Percentiles rank a stretch among this genome's conserved stretches.
phyloP scores from a whole-genome alignment of 2,329 filamentous ascomycete genomes.

The Moelleriella libera region DNA sequence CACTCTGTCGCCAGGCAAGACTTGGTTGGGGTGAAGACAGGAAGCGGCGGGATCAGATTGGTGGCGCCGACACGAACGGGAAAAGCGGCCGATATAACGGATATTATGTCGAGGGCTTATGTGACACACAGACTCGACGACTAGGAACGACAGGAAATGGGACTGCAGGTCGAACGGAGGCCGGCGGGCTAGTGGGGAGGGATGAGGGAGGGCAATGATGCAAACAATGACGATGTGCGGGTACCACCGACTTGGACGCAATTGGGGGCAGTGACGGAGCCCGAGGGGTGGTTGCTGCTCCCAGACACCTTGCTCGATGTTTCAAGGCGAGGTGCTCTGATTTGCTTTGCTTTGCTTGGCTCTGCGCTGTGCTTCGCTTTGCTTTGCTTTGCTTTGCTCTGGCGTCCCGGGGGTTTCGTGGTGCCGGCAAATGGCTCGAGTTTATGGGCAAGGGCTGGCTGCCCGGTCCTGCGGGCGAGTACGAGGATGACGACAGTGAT shows the following conservation, averaged over 20 bases:
- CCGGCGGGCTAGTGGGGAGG: neutral
- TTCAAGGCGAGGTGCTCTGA: neutral
- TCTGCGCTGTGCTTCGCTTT: neutral
- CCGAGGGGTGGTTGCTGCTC: neutral
- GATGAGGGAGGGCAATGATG: constrained; percentile 3
- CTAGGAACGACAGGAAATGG: neutral
- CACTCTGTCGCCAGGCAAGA: too few species aligned
- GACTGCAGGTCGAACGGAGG: constrained; percentile 1
- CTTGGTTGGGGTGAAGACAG: neutral
- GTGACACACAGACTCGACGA: neutral
- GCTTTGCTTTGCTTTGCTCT: neutral
- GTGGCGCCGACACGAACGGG: neutral
- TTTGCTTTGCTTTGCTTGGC: neutral
- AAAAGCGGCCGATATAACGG: neutral
- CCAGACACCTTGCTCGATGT: neutral
- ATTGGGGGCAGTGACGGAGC: neutral
- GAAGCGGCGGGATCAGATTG: neutral
- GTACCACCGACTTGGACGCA: neutral
- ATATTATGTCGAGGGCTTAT: neutral
- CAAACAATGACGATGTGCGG: constrained; percentile 3
- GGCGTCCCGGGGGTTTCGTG: neutral
- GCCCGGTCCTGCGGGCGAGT: neutral
- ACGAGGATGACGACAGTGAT: neutral
- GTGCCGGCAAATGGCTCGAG: neutral
- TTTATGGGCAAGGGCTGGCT: neutral